Evolutionary conservation across 352 stramenopile genomes (phyloP).

Genomic region (Thalassiosira hispida): DNA sequence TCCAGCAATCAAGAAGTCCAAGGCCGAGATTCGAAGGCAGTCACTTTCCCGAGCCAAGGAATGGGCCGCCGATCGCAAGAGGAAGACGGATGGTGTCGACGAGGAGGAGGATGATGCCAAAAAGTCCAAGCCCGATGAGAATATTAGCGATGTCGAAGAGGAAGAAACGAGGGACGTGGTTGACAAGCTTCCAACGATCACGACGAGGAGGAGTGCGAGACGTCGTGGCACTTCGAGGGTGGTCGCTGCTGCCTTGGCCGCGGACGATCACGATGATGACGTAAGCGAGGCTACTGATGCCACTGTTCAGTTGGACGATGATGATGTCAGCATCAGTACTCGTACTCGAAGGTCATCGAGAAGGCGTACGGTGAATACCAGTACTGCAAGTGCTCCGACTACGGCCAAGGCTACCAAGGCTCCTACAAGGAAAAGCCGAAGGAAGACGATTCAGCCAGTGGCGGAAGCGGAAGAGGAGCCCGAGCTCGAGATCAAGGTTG

Average conservation of each 20-base stretch:
- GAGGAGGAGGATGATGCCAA: slow-evolving; percentile 9
- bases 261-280: background rate
- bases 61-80: slow-evolving; percentile 36
- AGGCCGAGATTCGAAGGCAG: slow-evolving; percentile 21
- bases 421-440: background rate
- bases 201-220: slow-evolving; percentile 4
- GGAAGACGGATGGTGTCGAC: slow-evolving; percentile 13
- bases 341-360: background rate
- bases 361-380: slow-evolving; percentile 1
- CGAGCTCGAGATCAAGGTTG: background rate
- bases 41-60: slow-evolving; percentile 19
- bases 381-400: background rate
- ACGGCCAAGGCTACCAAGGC: background rate
- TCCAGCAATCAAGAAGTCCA: slow-evolving; percentile 21
- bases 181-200: slow-evolving; percentile 21
- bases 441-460: background rate
- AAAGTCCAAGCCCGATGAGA: background rate
- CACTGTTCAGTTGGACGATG: background rate
- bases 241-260: background rate
- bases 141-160: background rate
- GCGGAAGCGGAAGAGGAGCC: background rate
- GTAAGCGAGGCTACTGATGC: slow-evolving; percentile 8
- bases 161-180: slow-evolving; percentile 13
- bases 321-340: background rate
- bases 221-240: background rate